Evolutionary conservation across 2,329 filamentous ascomycete species (phyloP), one percentile per base, ranked within the genome.

Genomic region (Sordariomycetes sp.): DNA sequence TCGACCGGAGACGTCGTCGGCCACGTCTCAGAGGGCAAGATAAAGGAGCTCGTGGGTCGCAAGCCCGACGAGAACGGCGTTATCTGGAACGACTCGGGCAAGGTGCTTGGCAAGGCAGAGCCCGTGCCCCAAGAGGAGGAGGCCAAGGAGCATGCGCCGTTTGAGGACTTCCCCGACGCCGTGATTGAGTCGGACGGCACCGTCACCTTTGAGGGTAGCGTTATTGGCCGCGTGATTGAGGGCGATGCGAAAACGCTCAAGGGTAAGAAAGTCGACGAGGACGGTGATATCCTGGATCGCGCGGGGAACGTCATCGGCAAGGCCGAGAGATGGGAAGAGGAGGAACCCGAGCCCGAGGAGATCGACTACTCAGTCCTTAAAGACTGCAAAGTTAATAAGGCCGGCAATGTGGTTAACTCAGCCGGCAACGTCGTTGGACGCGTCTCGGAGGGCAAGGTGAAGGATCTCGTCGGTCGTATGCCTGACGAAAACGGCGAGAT

Each of bases 21-120:
- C 17, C 81, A 80, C 52, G 73, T 90, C 13, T 70, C 81, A 36
- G 78, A 85, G 62, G 86, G 86, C 42, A 79, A 84, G 17, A 63
- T 81, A 20, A 80, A 84, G 68, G 75, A 85, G 60, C 76, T 89
- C 6, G 68, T 84, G 35, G 84, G 84, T 62, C 81, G 79, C 64
- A 79, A 80, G 64, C 73, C 82, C 36, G 85, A 88, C 60, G 81
- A 80, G 57, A 71, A 86, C 39, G 86, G 86, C 52, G 76, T 85
- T 61, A 84, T 89, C 70, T 89, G 82, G 81, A 84, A 84, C 64
- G 84, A 88, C 60, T 74, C 75, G 6, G 86, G 86, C 60, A 80
- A 87, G 66, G 74, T 86, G 42, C 78, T 89, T 55, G 86, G 86
- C 34, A 79, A 79, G 56, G 82, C 78, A 51, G 84, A 89, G 69